Percentiles rank a stretch among this genome's conserved stretches.
These are phyloP conservation scores for Podospora tetraspora DNA, from an alignment of 495 filamentous ascomycete genomes.

Conservation along the genomic window DNA sequence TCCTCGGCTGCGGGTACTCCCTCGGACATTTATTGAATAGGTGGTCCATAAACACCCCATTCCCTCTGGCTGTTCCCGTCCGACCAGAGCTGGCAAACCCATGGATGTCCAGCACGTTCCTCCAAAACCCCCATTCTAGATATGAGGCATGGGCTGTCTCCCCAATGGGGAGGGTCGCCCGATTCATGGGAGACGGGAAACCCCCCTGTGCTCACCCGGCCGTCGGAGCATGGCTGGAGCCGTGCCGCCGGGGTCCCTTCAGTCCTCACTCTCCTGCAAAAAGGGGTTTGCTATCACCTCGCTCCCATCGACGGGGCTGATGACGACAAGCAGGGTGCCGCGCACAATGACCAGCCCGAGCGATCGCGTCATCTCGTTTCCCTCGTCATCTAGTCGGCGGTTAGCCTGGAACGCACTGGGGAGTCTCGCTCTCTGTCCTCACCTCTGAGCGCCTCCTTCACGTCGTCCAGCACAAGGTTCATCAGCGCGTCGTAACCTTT, in stretches of 20 bases:
- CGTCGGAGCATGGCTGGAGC: neutral
- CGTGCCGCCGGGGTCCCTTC: conserved; percentile 9
- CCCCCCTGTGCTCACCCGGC: neutral
- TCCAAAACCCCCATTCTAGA: neutral
- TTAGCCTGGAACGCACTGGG: neutral
- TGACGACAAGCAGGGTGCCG: conserved; percentile 84
- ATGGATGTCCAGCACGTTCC: neutral
- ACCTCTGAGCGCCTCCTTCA: conserved; percentile 86
- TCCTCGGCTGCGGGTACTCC: neutral
- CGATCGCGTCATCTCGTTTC: conserved; percentile 74
- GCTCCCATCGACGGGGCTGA: conserved; percentile 89
- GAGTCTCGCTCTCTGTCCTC: conserved; percentile 16
- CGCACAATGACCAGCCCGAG: conserved; percentile 89
- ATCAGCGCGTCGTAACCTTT: conserved; percentile 97
- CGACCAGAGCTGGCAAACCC: neutral
- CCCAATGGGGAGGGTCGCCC: neutral
- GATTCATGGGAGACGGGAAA: neutral
- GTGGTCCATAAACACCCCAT: neutral
- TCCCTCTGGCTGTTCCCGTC: neutral
- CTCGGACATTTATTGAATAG: neutral
- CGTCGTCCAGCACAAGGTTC: conserved; percentile 95
- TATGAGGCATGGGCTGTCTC: neutral
- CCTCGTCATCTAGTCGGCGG: conserved; percentile 68
- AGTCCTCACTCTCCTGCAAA: conserved; percentile 57
- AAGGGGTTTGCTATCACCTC: conserved; percentile 96